Evolutionary conservation across 75 land plant species (phyloP).

Genomic region (Selaginella tamariscina): DNA sequence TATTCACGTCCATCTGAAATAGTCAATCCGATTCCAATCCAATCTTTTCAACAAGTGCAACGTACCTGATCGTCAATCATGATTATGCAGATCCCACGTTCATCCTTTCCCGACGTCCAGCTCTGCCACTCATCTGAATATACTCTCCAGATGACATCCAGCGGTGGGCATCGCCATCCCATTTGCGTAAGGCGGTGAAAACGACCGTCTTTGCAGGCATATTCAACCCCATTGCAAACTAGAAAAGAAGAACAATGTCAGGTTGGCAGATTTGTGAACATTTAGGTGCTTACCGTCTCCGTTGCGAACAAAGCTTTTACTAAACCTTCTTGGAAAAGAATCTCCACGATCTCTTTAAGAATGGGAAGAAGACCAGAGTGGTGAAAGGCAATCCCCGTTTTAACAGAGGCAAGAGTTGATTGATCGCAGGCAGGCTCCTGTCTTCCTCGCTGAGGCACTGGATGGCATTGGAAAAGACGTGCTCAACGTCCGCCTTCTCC

Average conservation of each 20-base stretch:
- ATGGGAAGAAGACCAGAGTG: slow-evolving; percentile 54
- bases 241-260: neutral
- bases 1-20: slow-evolving; percentile 77
- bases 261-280: neutral
- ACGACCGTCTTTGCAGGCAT: slow-evolving; percentile 58
- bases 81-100: slow-evolving; percentile 41
- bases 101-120: slow-evolving; percentile 56
- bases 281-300: slow-evolving; percentile 29
- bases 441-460: slow-evolving; percentile 71
- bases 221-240: slow-evolving; percentile 60
- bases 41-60: neutral
- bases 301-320: slow-evolving; percentile 53
- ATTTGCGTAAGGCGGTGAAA: slow-evolving; percentile 43
- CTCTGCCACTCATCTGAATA: slow-evolving; percentile 58
- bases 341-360: slow-evolving; percentile 41
- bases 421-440: slow-evolving; percentile 43
- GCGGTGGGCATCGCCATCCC: slow-evolving; percentile 49
- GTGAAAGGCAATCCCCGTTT: slow-evolving; percentile 43
- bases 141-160: slow-evolving; percentile 46
- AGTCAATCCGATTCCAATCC: neutral
- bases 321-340: slow-evolving; percentile 49
- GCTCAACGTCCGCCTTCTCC: slow-evolving; percentile 54
- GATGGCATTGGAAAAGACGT: slow-evolving; percentile 57
- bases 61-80: slow-evolving; percentile 45
- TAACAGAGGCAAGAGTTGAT: slow-evolving; percentile 36